Evolutionary conservation across 2,329 filamentous ascomycete genomes (phyloP).

Genomic region (Exophiala viscosa): DNA sequence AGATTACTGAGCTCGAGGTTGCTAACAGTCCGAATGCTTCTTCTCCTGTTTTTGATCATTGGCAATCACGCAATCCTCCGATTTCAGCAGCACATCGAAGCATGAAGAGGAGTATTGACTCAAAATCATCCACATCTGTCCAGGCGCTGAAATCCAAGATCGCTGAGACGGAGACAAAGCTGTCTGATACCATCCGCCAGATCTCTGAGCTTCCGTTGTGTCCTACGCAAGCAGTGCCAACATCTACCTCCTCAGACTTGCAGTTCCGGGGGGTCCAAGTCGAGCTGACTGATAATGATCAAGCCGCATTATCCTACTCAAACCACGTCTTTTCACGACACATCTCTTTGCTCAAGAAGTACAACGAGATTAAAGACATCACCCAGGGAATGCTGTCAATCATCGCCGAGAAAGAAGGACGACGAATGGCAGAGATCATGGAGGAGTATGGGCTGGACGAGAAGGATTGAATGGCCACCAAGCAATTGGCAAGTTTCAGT

Average conservation of each 20-base stretch:
- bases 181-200: slow-evolving; percentile 3
- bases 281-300: not conserved
- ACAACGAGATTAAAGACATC: slow-evolving; percentile 69
- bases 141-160: slow-evolving; percentile 8
- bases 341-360: slow-evolving; percentile 63
- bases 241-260: not conserved
- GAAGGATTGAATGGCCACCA: slow-evolving; percentile 7
- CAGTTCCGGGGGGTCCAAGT: slow-evolving; percentile 22
- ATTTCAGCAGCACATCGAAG: not conserved
- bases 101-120: not conserved
- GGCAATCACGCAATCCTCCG: not conserved
- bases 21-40: too few species aligned
- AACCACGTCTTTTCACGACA: slow-evolving; percentile 57
- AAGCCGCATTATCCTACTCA: slow-evolving; percentile 33
- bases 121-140: not conserved
- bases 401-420: slow-evolving; percentile 53
- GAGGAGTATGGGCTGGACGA: slow-evolving; percentile 9
- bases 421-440: slow-evolving; percentile 24
- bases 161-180: slow-evolving; percentile 1
- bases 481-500: not conserved
- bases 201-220: slow-evolving; percentile 5
- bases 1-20: too few species aligned
- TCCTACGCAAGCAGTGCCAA: not conserved
- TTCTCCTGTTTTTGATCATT: too few species aligned
- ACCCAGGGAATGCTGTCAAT: slow-evolving; percentile 63